Evolutionary conservation across 2,329 filamentous ascomycete genomes (phyloP), one percentile per base, ranked within the genome.

Genomic region (Fusarium sp.): DNA sequence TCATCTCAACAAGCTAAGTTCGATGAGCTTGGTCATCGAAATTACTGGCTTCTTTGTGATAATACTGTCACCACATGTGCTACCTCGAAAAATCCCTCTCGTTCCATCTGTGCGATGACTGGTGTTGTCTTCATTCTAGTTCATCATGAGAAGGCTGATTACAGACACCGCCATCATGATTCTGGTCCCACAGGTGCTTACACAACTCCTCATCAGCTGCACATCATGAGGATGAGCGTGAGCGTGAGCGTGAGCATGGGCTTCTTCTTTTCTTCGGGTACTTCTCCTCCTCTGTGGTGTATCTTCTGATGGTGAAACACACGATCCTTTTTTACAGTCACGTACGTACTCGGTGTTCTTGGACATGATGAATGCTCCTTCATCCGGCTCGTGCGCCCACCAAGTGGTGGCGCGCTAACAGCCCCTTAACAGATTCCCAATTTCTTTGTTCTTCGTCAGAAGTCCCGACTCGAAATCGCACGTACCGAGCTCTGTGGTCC

Each of bases 401-500:
- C 59, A 44, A 58, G 76, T 72, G 66, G 75, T 61, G 68, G 73
- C 68, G 64, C 76, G 61, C 73, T 77, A 74, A 66, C 73, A 72
- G 44, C 76, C 76, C 76, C 76, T 78, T 77, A 77, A 73, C 67
- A 71, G n/a, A 44, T 42, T 61, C 69, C 72, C 70, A 76, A 78
- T 78, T 66, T 77, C 75, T 38, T 76, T 75, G 48, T 72, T 66
- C 58, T 71, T 72, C 32, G 62, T 54, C 59, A 70, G 51, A 59
- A 75, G 69, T 70, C 50, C 65, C 53, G 57, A 45, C 30, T 36
- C 44, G 60, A 24, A 70, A 63, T 60, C 66, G 73, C 74, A 67
- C 45, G 75, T 78, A 78, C 64, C 65, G 12, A 59, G 55, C 58
- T 56, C 60, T 78, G 50, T 60, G 66, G 74, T 57, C 63, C 51